These are phyloP conservation scores for Penicillium carneum DNA, from an alignment of 2,329 filamentous ascomycete genomes.

Conservation along the genomic window DNA sequence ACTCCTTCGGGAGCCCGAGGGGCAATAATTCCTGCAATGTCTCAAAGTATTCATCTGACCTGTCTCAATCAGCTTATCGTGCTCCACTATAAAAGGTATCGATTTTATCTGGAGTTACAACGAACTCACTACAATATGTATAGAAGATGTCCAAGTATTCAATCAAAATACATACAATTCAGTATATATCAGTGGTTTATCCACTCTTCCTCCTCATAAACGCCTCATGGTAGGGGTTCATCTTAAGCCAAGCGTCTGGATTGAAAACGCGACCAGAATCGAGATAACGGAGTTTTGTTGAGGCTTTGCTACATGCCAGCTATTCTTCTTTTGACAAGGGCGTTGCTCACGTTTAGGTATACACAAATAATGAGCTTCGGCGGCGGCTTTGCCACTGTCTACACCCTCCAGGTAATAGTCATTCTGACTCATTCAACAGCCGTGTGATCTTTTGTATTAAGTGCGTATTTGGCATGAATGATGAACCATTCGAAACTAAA, in stretches of 20 bases:
- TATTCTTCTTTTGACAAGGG: background rate
- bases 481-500: background rate
- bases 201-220: conserved; percentile 3
- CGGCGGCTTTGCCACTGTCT: background rate
- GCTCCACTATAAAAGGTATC: background rate
- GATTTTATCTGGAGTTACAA: background rate
- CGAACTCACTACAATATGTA: background rate
- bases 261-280: background rate
- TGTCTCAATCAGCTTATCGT: conserved; percentile 6
- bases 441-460: conserved; percentile 1
- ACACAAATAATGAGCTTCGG: conserved; percentile 2
- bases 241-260: conserved; percentile 4
- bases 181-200: background rate
- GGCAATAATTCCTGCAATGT: background rate
- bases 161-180: background rate
- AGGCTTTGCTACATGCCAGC: background rate
- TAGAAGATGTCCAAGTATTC: background rate
- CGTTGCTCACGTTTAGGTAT: background rate
- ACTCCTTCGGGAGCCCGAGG: conserved; percentile 13
- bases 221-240: background rate
- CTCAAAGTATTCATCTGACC: background rate
- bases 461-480: conserved; percentile 1
- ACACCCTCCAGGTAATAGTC: background rate
- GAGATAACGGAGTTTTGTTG: background rate
- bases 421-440: background rate